phyloP scores from a whole-genome alignment of 2,329 filamentous ascomycete species.

The Neurospora sp. region DNA sequence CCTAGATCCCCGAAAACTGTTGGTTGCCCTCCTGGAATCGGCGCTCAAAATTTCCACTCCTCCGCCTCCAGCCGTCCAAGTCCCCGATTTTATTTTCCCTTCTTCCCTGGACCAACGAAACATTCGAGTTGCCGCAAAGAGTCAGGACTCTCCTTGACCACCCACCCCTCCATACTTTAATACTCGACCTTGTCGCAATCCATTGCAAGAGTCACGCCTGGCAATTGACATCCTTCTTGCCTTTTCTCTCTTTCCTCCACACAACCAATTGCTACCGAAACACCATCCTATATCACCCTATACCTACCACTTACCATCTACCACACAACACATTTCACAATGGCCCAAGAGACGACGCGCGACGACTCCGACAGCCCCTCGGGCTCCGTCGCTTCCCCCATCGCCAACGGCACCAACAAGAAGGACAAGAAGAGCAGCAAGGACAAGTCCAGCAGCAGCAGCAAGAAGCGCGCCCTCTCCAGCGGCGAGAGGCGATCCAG shows the following conservation, averaged over 20 bases:
- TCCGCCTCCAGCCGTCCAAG: background rate
- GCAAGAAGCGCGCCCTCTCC: conserved; percentile 12
- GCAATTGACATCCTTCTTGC: background rate
- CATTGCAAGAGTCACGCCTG: background rate
- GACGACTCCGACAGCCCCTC: conserved; percentile 23
- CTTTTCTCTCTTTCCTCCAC: background rate
- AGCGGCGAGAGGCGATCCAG: conserved; percentile 35
- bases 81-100: background rate
- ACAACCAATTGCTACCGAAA: background rate
- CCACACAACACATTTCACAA: conserved; percentile 10
- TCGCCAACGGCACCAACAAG: conserved; percentile 19
- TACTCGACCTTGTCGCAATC: background rate
- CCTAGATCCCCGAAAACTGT: background rate
- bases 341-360: conserved; percentile 21
- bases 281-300: background rate
- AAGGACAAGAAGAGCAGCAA: conserved; percentile 21
- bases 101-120: background rate
- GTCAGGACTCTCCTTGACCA: background rate
- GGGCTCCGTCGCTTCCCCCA: conserved; percentile 10
- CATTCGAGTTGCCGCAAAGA: background rate
- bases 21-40: background rate
- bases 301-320: background rate
- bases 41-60: background rate
- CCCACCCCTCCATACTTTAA: background rate
- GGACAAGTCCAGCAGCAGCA: conserved; percentile 6